Conservation (phyloP, 1,284 basidiomycete genomes). For the Leccinum cinnamomeum region DNA sequence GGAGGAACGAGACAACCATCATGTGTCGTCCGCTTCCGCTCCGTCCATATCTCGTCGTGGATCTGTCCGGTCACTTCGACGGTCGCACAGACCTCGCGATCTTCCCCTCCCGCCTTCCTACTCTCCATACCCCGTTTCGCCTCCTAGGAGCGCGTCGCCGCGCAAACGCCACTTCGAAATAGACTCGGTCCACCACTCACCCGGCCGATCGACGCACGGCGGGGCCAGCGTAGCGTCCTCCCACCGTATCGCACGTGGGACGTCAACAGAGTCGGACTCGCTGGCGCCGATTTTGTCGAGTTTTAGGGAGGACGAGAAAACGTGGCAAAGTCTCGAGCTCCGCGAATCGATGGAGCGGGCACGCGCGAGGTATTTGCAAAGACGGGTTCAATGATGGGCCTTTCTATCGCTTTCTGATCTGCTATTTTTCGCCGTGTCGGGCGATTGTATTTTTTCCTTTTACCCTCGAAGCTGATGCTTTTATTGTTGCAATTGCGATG, state of each 20-base stretch:
- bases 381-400: conserved; percentile 16
- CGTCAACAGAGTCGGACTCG: conserved; percentile 36
- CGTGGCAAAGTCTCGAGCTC: conserved; percentile 60
- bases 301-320: conserved; percentile 38
- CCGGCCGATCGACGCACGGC: conserved; percentile 17
- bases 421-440: neutral
- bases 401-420: neutral
- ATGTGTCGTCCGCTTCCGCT: conserved; percentile 11
- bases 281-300: conserved; percentile 23
- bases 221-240: conserved; percentile 19
- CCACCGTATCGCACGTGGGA: conserved; percentile 18
- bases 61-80: conserved; percentile 32
- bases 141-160: conserved; percentile 34
- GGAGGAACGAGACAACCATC: conserved; percentile 43
- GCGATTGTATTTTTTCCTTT: neutral
- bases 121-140: conserved; percentile 28
- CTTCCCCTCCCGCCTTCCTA: conserved; percentile 33
- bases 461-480: neutral
- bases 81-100: conserved; percentile 31
- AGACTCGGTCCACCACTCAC: conserved; percentile 20
- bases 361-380: conserved; percentile 41
- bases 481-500: neutral
- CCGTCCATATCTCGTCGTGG: conserved; percentile 27
- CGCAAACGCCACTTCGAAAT: conserved; percentile 33
- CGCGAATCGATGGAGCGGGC: conserved; percentile 55